A percentile compares a stretch with the other conserved stretches of the same genome.
Evolutionary conservation across 192 early-diverging fungal genomes (phyloP).

Genomic region (Coemansia sp.): DNA sequence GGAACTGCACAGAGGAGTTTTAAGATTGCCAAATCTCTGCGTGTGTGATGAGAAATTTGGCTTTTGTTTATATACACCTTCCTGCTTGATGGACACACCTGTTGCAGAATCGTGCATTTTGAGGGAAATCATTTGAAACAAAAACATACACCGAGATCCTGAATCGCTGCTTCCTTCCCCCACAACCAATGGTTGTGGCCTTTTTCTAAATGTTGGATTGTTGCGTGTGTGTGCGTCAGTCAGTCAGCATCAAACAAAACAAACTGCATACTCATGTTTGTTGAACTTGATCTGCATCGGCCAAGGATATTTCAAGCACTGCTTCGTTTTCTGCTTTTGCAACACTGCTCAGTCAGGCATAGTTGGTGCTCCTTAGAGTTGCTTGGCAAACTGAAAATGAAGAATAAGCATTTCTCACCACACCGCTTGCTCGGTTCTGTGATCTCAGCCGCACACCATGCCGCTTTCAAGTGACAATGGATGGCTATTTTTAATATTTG

Average conservation of each 20-base stretch:
- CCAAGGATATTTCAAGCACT: no score
- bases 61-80: not conserved
- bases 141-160: constrained; percentile 18
- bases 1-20: not conserved
- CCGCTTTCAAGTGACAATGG: no score
- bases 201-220: not conserved
- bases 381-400: no score
- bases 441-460: no score
- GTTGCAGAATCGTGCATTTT: constrained; percentile 8
- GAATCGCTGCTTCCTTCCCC: constrained; percentile 9
- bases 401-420: not conserved
- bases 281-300: no score
- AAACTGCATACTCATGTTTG: no score
- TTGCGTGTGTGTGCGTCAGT: no score
- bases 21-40: not conserved
- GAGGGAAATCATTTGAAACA: constrained; percentile 6
- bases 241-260: no score
- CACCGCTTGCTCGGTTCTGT: no score
- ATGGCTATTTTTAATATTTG: no score
- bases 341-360: not conserved
- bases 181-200: constrained; percentile 8
- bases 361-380: not conserved
- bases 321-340: not conserved
- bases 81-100: not conserved
- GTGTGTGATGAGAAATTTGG: not conserved